Evolutionary conservation across 2,329 filamentous ascomycete genomes (phyloP).

Genomic region (Claviceps cyperi): DNA sequence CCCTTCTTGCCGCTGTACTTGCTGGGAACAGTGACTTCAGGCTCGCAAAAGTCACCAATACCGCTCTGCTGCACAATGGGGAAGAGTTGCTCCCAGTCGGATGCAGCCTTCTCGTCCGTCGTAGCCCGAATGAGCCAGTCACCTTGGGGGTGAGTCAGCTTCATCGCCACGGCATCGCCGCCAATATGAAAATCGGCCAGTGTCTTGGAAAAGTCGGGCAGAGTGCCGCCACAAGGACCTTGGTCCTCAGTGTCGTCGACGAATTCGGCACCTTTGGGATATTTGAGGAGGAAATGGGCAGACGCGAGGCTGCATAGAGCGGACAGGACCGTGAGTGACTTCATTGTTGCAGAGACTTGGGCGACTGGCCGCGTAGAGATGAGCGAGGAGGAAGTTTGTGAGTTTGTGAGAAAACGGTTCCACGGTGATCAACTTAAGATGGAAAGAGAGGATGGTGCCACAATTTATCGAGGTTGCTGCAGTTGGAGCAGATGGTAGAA

Average conservation of each 20-base stretch:
- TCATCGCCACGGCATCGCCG: conserved; percentile 36
- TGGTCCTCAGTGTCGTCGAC: conserved; percentile 29
- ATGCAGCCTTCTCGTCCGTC: conserved; percentile 28
- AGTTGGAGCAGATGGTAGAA: not conserved
- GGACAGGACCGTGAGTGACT: conserved; percentile 20
- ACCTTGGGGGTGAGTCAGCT: conserved; percentile 34
- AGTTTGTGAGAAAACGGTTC: not conserved
- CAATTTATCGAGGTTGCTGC: not conserved
- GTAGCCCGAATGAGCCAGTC: conserved; percentile 46
- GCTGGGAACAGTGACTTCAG: conserved; percentile 30
- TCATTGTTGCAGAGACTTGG: conserved; percentile 4
- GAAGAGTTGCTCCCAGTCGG: conserved; percentile 40
- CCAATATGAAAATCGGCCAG: conserved; percentile 43
- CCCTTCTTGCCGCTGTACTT: conserved; percentile 41
- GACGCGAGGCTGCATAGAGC: conserved; percentile 25
- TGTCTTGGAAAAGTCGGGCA: conserved; percentile 28
- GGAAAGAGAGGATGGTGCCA: not conserved
- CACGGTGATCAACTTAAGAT: too few species aligned
- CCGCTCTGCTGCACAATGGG: conserved; percentile 40
- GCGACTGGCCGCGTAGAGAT: not conserved
- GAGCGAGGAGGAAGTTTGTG: too few species aligned
- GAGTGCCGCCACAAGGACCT: conserved; percentile 41
- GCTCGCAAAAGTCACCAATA: conserved; percentile 38
- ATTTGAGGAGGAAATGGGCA: conserved; percentile 40
- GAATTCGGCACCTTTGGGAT: conserved; percentile 32